Evolutionary conservation across 306 rosid genomes (phyloP).

Genomic region (Trifolium pratense): DNA sequence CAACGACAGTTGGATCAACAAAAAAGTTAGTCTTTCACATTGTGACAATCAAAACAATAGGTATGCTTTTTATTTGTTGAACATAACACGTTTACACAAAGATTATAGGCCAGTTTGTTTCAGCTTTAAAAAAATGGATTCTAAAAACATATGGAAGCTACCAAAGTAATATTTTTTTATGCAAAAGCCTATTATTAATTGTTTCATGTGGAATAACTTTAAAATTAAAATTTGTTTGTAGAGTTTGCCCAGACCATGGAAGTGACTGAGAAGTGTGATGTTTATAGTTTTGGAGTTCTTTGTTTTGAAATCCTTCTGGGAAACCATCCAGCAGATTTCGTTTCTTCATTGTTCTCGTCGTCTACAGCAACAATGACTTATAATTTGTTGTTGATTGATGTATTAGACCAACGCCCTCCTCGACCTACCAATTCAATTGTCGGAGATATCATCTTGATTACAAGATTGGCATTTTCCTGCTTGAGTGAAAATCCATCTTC

Average conservation of each 20-base stretch:
- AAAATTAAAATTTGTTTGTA: conserved; percentile 2
- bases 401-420: conserved; percentile 29
- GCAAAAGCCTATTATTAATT: background rate
- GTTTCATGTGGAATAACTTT: background rate
- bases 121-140: too few species aligned
- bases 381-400: conserved; percentile 21
- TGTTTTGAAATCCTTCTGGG: conserved; percentile 37
- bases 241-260: conserved; percentile 33
- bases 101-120: too few species aligned
- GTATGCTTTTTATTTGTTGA: too few species aligned
- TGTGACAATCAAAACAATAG: too few species aligned
- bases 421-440: background rate
- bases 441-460: conserved; percentile 22
- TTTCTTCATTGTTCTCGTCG: conserved; percentile 18
- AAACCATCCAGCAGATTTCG: conserved; percentile 40
- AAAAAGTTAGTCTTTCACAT: too few species aligned
- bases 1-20: too few species aligned
- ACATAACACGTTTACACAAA: too few species aligned
- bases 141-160: background rate
- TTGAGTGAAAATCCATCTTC: conserved; percentile 28
- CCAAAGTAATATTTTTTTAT: background rate
- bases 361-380: conserved; percentile 21
- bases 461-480: conserved; percentile 32
- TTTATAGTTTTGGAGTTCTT: conserved; percentile 40
- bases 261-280: conserved; percentile 38